phyloP scores from a whole-genome alignment of 495 filamentous ascomycete species.

The Cladorrhinum samala region DNA sequence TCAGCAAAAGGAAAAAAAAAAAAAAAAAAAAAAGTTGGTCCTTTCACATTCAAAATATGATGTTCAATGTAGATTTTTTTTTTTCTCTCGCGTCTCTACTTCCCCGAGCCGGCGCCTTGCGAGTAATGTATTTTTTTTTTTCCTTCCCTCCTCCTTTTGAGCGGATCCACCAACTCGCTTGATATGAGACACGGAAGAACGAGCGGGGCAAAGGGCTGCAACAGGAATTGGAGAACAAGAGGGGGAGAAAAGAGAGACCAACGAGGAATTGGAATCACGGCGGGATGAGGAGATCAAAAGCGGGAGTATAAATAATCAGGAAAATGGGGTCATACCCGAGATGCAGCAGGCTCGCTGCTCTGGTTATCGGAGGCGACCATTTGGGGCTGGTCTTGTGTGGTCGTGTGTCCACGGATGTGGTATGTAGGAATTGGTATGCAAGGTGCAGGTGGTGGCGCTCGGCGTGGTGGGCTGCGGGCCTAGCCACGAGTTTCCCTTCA shows the following conservation, averaged over 20 bases:
- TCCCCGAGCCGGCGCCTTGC: no score
- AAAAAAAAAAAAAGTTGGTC: not conserved
- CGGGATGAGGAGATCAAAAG: not conserved
- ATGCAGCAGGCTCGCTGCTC: constrained; percentile 23
- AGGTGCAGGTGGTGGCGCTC: not conserved
- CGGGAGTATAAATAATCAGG: not conserved
- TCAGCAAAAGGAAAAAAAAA: constrained; percentile 3
- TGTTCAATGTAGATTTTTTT: no score
- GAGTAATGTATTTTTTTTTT: no score
- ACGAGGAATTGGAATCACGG: not conserved
- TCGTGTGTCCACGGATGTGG: no score
- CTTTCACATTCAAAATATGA: not conserved
- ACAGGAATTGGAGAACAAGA: no score
- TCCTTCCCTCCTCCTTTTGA: no score
- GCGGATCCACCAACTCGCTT: constrained; percentile 1
- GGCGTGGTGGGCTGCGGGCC: not conserved
- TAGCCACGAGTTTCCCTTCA: not conserved
- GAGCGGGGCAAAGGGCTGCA: not conserved
- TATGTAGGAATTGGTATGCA: no score
- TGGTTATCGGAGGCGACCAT: constrained; percentile 23
- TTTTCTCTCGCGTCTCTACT: no score
- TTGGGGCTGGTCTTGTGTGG: constrained; percentile 5
- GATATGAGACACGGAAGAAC: not conserved
- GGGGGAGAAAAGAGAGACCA: not conserved
- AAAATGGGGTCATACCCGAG: constrained; percentile 19